A percentile compares a stretch with the other conserved stretches of the same genome.
These are phyloP conservation scores for Rhizoctonia solani DNA, from an alignment of 1,284 basidiomycete genomes.

Conservation along the genomic window DNA sequence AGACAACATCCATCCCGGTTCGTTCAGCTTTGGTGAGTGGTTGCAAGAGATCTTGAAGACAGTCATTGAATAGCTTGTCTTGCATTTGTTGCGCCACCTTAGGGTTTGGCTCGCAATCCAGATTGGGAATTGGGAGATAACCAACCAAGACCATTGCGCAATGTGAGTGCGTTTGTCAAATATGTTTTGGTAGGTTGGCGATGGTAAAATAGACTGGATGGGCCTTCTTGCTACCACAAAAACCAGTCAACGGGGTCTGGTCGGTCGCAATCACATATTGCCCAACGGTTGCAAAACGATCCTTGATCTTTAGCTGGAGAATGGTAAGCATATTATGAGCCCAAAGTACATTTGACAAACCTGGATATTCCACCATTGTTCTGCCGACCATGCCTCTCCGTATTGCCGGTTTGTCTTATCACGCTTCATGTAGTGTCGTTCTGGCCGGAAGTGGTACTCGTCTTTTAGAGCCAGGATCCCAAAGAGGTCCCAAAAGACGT, in stretches of 20 bases:
- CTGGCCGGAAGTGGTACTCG: background rate
- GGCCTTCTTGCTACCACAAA: slow-evolving; percentile 35
- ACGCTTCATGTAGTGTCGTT: background rate
- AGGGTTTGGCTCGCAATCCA: background rate
- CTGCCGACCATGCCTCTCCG: slow-evolving; percentile 25
- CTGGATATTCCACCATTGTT: slow-evolving; percentile 34
- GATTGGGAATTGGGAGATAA: slow-evolving; percentile 31
- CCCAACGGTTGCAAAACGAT: slow-evolving; percentile 3
- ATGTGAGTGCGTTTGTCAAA: background rate
- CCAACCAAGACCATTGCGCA: slow-evolving; percentile 34
- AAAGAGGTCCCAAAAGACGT: background rate
- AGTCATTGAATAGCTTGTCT: slow-evolving; percentile 33
- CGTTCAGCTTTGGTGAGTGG: slow-evolving; percentile 18
- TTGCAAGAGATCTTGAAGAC: slow-evolving; percentile 24
- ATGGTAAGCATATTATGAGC: background rate
- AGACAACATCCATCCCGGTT: slow-evolving; percentile 29
- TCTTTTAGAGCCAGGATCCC: background rate
- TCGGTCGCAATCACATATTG: slow-evolving; percentile 31
- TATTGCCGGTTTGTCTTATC: background rate
- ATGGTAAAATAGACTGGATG: slow-evolving; percentile 37
- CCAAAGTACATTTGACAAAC: background rate
- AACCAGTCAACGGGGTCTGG: slow-evolving; percentile 31
- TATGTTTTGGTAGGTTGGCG: slow-evolving; percentile 36
- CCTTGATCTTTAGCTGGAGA: background rate
- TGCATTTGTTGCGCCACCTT: background rate